Base-by-base conservation (phyloP, 805 yeast genomes). In the Ogataea dorogensis region DNA sequence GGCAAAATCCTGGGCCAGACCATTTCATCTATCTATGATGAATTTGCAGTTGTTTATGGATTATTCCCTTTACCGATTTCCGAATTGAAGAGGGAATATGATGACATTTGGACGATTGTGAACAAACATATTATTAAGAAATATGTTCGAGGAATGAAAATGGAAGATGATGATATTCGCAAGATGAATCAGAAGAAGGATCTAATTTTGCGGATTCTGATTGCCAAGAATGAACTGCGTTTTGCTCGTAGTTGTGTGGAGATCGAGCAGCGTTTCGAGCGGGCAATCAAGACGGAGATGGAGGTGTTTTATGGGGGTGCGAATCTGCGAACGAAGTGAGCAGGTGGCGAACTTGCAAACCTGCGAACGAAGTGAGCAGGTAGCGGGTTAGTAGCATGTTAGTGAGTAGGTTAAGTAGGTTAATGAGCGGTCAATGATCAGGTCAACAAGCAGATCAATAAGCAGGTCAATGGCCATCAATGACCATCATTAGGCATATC, bases 161-260 rank as follows among this genome's bases (percentile, higher is more conserved):
- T 7, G 3, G 23, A 17, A 18, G 31, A 25, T 16, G 61, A 62
- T 28, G 69, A 75, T 7, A 70, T 70, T 38, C 58, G 64, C 11
- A 71, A 73, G 14, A 64, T 72, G 9, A 59, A 63, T 10, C 47
- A 35, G 21, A 62, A 64, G 26, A 60, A 66, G 48, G 86, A 86
- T 48, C 70, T 87, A 9, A 68, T 89, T 5, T 60, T 91, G 42
- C 70, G 97, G 32, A 68, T 87, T 11, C 56, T 91, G 36, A 61
- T 88, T 17, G 68, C 88, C 11, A 56, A 51, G 24, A 52, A 24
- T 17, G 56, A 54, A 15, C 31, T 48, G 10, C 47, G 46, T n/a
- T 47, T 42, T 31, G 64, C 57, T 3, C 51, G 45, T 27, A 34
- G 30, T 3, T 31, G 42, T 3, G 33, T 59, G 3, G 63, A 59